phyloP scores from a whole-genome alignment of 2,329 filamentous ascomycete species.

The Scytalidium sp. region DNA sequence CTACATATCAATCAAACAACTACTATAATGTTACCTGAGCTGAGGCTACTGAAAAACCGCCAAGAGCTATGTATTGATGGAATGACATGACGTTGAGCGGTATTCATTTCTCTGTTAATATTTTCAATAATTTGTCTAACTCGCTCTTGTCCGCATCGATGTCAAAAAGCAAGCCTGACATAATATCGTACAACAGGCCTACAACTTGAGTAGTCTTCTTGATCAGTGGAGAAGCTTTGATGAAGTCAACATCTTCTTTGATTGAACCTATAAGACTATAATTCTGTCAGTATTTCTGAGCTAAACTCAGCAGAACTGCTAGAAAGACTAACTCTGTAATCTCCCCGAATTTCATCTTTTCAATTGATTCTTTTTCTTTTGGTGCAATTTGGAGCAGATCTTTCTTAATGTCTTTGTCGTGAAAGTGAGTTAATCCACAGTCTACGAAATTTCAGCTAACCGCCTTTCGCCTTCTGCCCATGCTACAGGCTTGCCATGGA shows the following conservation, averaged over 20 bases:
- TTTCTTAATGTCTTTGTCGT: conserved; percentile 12
- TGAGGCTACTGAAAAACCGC: no score
- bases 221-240: conserved; percentile 18
- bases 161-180: no score
- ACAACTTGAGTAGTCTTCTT: conserved; percentile 17
- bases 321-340: conserved; percentile 6
- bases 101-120: no score
- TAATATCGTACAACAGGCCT: conserved; percentile 17
- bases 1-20: no score
- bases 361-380: conserved; percentile 8
- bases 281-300: neutral
- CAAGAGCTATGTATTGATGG: no score
- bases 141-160: no score
- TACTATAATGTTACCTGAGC: no score
- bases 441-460: conserved; percentile 9
- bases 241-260: conserved; percentile 14
- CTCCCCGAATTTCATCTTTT: conserved; percentile 15
- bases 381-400: conserved; percentile 14
- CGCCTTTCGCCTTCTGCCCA: neutral
- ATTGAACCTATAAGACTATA: conserved; percentile 16
- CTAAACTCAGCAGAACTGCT: neutral
- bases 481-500: no score
- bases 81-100: no score
- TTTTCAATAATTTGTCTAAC: no score
- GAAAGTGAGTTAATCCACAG: conserved; percentile 18